phyloP scores from a whole-genome alignment of 257 asterid genomes.

The Primulina eburnea region DNA sequence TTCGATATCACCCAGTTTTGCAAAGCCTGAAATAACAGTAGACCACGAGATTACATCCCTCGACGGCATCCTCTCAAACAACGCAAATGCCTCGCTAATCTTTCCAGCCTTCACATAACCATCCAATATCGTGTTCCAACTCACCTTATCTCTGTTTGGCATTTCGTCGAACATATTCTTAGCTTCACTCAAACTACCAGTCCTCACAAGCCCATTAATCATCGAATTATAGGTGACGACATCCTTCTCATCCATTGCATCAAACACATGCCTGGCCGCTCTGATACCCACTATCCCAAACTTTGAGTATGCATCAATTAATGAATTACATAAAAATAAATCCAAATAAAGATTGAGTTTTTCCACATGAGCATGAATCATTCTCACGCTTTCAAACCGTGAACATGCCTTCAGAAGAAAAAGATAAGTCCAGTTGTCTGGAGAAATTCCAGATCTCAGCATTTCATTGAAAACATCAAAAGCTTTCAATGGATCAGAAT shows the following conservation, averaged over 20 bases:
- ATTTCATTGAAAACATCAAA: conserved; percentile 46
- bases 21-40: conserved; percentile 60
- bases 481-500: conserved; percentile 48
- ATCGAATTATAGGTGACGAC: conserved; percentile 64
- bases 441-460: conserved; percentile 47
- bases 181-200: conserved; percentile 41
- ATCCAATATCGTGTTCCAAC: conserved; percentile 57
- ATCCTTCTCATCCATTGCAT: conserved; percentile 34
- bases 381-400: conserved; percentile 40
- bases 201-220: conserved; percentile 52
- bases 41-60: conserved; percentile 88
- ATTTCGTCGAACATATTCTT: conserved; percentile 52
- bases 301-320: conserved; percentile 65
- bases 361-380: conserved; percentile 61
- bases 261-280: conserved; percentile 37
- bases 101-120: conserved; percentile 55
- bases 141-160: conserved; percentile 54
- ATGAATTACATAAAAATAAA: conserved; percentile 54
- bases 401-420: conserved; percentile 61
- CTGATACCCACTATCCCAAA: conserved; percentile 51
- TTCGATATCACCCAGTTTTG: conserved; percentile 61
- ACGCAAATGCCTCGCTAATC: conserved; percentile 42
- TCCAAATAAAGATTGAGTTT: conserved; percentile 53
- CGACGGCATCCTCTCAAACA: conserved; percentile 55
- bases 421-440: conserved; percentile 60